Conservation (phyloP, 2,329 filamentous ascomycete genomes). For the Coniella lustricola region DNA sequence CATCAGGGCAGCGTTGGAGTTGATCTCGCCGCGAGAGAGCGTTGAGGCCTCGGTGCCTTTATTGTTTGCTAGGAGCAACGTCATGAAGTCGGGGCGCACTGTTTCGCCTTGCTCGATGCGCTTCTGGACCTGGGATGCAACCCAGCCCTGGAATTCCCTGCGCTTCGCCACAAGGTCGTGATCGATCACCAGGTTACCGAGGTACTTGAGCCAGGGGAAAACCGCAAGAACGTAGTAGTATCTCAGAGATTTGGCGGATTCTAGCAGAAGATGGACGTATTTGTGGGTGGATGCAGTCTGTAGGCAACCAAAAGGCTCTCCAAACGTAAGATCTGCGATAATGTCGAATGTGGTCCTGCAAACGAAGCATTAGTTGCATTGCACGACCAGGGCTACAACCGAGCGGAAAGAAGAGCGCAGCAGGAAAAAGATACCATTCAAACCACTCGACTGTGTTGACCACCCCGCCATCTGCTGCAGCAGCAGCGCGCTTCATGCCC, state of each 20-base stretch:
- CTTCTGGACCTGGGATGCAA: background rate
- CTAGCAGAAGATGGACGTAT: background rate
- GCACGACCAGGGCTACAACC: no score
- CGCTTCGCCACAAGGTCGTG: background rate
- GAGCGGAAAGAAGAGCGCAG: no score
- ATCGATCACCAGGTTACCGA: background rate
- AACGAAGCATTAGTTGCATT: no score
- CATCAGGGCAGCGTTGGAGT: background rate
- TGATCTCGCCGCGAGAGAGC: background rate
- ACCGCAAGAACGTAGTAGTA: background rate
- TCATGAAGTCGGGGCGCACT: background rate
- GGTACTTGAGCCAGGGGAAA: background rate
- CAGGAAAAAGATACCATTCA: no score
- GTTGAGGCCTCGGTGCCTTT: background rate
- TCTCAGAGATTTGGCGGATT: background rate
- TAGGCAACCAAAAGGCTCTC: background rate
- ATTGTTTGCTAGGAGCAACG: background rate
- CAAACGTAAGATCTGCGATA: background rate
- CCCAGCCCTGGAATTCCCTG: background rate
- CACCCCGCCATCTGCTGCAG: background rate
- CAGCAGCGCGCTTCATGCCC: background rate
- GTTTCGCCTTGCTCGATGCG: background rate
- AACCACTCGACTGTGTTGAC: background rate
- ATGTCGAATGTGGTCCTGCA: background rate
- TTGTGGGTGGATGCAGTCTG: background rate